Percentiles rank a stretch among this genome's conserved stretches.
Conservation (phyloP, 257 asterid species). For the Jasminum sambac region DNA sequence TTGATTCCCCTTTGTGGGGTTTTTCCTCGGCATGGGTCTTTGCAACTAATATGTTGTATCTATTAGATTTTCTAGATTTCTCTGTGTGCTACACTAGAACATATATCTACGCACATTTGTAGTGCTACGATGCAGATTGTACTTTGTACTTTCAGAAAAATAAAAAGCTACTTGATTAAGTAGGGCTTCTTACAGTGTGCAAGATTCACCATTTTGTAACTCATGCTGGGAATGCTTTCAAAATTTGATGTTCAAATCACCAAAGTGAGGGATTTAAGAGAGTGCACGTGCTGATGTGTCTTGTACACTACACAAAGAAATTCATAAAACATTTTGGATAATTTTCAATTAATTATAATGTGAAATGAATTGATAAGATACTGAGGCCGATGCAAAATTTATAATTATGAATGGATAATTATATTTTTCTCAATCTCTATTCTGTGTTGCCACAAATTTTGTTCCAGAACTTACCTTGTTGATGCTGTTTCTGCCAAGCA, state of each 20-base stretch:
- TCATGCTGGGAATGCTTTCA: not conserved
- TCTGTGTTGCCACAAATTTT: slow-evolving; percentile 13
- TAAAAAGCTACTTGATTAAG: not conserved
- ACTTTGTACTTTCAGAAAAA: too few species aligned
- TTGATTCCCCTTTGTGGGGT: too few species aligned
- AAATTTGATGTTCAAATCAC: not conserved
- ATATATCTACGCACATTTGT: too few species aligned
- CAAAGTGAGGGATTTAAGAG: not conserved
- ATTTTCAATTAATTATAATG: not conserved
- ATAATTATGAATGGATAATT: not conserved
- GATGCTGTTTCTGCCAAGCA: slow-evolving; percentile 35
- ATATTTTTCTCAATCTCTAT: slow-evolving; percentile 4
- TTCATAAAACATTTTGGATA: not conserved
- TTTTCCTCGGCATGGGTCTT: too few species aligned
- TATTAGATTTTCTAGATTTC: too few species aligned
- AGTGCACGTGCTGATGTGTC: not conserved
- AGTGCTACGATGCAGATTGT: too few species aligned
- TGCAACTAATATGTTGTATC: too few species aligned
- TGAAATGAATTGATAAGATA: not conserved
- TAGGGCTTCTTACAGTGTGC: not conserved
- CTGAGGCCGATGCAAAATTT: not conserved
- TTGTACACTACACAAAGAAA: not conserved
- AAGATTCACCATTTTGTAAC: not conserved
- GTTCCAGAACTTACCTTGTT: slow-evolving; percentile 17
- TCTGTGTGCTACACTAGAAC: too few species aligned